phyloP scores from a whole-genome alignment of 768 basidiomycete species.

The Pulveroboletus sp. region DNA sequence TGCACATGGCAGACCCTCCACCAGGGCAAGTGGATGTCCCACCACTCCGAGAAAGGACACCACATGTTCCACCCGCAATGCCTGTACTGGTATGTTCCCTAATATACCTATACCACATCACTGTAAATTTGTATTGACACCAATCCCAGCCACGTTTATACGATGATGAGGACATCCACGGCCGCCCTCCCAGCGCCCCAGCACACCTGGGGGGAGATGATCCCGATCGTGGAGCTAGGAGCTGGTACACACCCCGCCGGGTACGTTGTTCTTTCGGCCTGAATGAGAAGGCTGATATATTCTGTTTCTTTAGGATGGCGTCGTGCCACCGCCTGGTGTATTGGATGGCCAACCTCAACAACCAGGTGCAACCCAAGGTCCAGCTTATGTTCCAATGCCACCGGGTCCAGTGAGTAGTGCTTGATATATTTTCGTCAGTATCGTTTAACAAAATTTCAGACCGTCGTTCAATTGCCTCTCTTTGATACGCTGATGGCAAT shows the following conservation, averaged over 20 bases:
- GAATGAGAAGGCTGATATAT: background rate
- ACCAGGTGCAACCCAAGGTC: conserved; percentile 25
- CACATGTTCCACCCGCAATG: conserved; percentile 20
- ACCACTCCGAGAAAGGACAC: conserved; percentile 24
- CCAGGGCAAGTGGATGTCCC: conserved; percentile 12
- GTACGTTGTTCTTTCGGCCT: conserved; percentile 11
- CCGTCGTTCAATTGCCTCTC: conserved; percentile 59
- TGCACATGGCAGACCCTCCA: conserved; percentile 1
- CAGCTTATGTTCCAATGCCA: conserved; percentile 45
- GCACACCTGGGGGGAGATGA: conserved; percentile 15
- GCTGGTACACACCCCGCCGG: conserved; percentile 24
- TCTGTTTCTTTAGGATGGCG: conserved; percentile 12
- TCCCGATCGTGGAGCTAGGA: conserved; percentile 12
- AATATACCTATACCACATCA: no score
- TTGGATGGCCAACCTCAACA: conserved; percentile 18
- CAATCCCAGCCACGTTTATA: conserved; percentile 21
- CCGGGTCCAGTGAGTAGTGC: conserved; percentile 48
- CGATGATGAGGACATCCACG: background rate
- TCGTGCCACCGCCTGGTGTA: conserved; percentile 26
- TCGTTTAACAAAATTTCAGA: conserved; percentile 34
- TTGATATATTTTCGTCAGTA: background rate
- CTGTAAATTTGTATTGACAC: conserved; percentile 4
- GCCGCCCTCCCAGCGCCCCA: conserved; percentile 27
- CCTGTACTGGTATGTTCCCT: conserved; percentile 18
- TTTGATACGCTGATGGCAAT: conserved; percentile 72